A percentile compares a stretch with the other conserved stretches of the same genome.
Evolutionary conservation across 108 stramenopile genomes (phyloP).

Genomic region (Parmales sp.): DNA sequence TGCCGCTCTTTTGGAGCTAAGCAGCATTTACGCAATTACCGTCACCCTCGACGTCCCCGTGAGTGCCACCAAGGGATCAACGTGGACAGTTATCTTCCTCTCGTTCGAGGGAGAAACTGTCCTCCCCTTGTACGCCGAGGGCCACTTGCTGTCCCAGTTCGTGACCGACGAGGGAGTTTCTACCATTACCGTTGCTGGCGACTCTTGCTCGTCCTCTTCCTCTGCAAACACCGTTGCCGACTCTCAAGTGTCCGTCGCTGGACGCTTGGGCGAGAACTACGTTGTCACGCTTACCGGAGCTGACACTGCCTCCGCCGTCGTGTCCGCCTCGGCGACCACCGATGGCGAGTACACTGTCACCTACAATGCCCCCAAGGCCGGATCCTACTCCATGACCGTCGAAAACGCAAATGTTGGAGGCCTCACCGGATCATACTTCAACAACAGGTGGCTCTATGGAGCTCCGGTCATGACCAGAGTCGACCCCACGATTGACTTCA

Average conservation of each 20-base stretch:
- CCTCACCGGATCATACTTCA: conserved; percentile 66
- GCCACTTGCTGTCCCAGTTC: conserved; percentile 22
- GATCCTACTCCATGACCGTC: conserved; percentile 44
- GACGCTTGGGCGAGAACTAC: conserved; percentile 44
- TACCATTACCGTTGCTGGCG: conserved; percentile 7
- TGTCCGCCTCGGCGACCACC: conserved; percentile 16
- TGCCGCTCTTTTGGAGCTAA: conserved; percentile 31
- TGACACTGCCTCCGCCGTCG: conserved; percentile 14
- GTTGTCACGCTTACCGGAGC: conserved; percentile 34
- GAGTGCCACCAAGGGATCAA: background rate
- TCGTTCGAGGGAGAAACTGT: conserved; percentile 8
- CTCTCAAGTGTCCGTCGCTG: conserved; percentile 28
- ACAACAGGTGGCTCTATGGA: conserved; percentile 60
- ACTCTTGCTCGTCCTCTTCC: conserved; percentile 9
- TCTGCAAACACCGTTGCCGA: background rate
- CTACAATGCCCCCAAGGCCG: conserved; percentile 47
- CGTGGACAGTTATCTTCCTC: conserved; percentile 20
- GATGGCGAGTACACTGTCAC: conserved; percentile 42
- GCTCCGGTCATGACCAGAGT: conserved; percentile 35
- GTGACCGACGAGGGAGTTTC: conserved; percentile 15
- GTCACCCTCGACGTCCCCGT: conserved; percentile 1
- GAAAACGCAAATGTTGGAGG: conserved; percentile 37
- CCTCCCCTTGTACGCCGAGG: conserved; percentile 24
- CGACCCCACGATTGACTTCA: conserved; percentile 52
- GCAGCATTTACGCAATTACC: conserved; percentile 27